Base-by-base conservation (phyloP, 176 grass and related monocot species). In the Phragmites australis region DNA sequence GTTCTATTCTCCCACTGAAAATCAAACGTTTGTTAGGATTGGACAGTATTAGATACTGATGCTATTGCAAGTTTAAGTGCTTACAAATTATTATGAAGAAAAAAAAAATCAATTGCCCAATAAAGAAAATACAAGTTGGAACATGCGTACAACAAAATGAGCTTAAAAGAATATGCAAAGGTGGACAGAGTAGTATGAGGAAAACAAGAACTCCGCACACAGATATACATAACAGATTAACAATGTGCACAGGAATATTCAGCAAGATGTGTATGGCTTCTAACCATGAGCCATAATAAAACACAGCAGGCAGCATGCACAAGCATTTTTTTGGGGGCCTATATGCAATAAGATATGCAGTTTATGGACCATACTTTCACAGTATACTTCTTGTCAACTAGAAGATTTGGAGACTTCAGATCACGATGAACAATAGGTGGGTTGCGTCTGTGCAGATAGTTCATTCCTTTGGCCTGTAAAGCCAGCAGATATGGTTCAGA, bases 341-440 rank as follows among this genome's bases (percentile, higher is more conserved):
- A 84, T 18, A 41, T 74, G 31, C 13, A 67, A 67, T 45, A 13
- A 49, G 31, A 44, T 23, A 50, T 51, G 34, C 25, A 75, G 69
- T 62, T 44, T 34, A 80, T 55, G 56, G 27, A 57, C 23, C 87
- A 82, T 93, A 97, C 95, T 82, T 97, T 97, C 50, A 94, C 95
- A 50, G 92, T 97, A 74, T 97, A 97, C 80, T 97, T 97, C 81
- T 90, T 97, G 81, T 97, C 95, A 48, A 94, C 95, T 46, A 97
- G 82, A 93, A 97, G 92, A 94, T 97, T 97, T 71, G 92, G 95
- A 84, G 95, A 97, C 73, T 97, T 97, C 85, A 97, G 81, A 91
- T 97, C 95, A 86, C 95, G 86, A 54, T 97, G 95, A 87, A 97
- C 95, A 83, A 97, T 91, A 73, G 95, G 95, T 60, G 95, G 92